phyloP scores from a whole-genome alignment of 148 eudicot genomes.

The Arctostaphylos glauca region DNA sequence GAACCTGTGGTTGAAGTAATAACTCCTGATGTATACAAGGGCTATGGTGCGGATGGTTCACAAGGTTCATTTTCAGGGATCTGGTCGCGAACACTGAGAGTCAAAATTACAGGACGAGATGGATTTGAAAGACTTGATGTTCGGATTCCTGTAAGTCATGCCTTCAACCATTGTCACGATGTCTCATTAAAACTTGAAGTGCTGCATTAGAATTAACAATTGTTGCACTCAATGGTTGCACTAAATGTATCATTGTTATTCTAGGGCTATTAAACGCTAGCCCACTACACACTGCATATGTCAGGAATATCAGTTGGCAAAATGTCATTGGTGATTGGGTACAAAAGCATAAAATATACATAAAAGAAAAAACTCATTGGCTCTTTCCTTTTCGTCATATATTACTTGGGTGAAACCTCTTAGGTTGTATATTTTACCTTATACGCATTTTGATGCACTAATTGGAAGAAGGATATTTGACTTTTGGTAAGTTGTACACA shows the following conservation, averaged over 20 bases:
- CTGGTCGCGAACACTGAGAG: slow-evolving; percentile 80
- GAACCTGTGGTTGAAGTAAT: slow-evolving; percentile 62
- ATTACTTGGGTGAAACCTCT: background rate
- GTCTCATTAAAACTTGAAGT: background rate
- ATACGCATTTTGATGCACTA: background rate
- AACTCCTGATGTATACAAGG: slow-evolving; percentile 58
- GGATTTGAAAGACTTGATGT: slow-evolving; percentile 87
- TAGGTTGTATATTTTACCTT: background rate
- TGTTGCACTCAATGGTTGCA: background rate
- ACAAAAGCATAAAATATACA: background rate
- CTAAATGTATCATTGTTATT: background rate
- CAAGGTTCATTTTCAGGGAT: slow-evolving; percentile 49
- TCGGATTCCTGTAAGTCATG: slow-evolving; percentile 76
- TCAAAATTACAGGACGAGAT: slow-evolving; percentile 77
- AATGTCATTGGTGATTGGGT: background rate
- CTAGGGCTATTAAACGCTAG: background rate
- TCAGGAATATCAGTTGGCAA: background rate
- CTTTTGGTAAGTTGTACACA: background rate
- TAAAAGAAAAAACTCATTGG: background rate
- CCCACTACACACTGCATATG: background rate
- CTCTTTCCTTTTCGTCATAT: background rate
- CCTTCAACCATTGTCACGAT: background rate
- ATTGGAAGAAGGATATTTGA: background rate
- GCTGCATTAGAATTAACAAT: slow-evolving; percentile 3
- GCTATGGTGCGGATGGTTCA: slow-evolving; percentile 46